Evolutionary conservation across 2,329 filamentous ascomycete species (phyloP), one percentile per base, ranked within the genome.

Genomic region (Microascus cirrosus): DNA sequence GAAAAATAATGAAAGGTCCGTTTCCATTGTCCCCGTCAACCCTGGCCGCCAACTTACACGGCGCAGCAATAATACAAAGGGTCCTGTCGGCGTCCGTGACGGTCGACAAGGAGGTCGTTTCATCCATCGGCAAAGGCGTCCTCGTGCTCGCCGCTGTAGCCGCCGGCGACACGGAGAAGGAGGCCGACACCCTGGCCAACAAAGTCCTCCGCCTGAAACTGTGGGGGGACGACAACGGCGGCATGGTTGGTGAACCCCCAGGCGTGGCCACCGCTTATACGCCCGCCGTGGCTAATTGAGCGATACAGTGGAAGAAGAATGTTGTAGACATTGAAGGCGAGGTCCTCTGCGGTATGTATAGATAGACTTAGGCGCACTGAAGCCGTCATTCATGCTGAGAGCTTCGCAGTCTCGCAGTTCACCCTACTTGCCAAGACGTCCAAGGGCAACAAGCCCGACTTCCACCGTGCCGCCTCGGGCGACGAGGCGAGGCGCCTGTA

Each of bases 11-110:
- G 60, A 60, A 61, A 53, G 60, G 60, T 57, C 39, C 36, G 53
- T 56, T 13, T 20, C n/a, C 34, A 18, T 15, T 5, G 3, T 22
- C 2, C 25, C 2, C 22, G 22, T 20, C 15, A 15, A 32, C 4
- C 24, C n/a, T 22, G n/a, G 35, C 24, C 34, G 11, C 20, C 7
- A 34, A 10, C 39, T 55, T 55, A 51, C 35, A 25, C 55, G 25
- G 18, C 24, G 32, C 48, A 96, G 94, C 91, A 57, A 89, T 99
- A 60, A 76, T 97, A 57, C 94, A 99, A 73, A 84, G 94, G 63
- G 94, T 99, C 56, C 84, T 96, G 60, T 97, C 92, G 51, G 93
- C 93, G 60, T 96, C 93, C 8, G 94, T 99, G 65, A 94, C 91
- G 1, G 93, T 99, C 56, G 92, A 99, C 68, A 87, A 90, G 67